A percentile compares a stretch with the other conserved stretches of the same genome.
These are phyloP conservation scores for Wickerhamia fluorescens DNA, from an alignment of 805 yeast genomes.

Conservation along the genomic window DNA sequence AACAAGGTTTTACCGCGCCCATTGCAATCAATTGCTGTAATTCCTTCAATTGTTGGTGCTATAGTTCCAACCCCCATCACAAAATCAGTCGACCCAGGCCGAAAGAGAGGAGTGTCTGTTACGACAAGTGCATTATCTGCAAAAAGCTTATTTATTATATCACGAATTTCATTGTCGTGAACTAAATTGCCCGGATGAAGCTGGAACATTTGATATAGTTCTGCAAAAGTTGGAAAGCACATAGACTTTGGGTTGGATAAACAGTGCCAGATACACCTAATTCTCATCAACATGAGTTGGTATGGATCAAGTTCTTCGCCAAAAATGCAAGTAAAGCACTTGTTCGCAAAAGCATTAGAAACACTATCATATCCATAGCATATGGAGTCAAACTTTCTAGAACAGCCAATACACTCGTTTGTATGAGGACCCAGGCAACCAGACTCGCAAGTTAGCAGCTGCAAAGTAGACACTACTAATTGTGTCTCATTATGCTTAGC, in stretches of 20 bases:
- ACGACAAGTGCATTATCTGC: slow-evolving; percentile 7
- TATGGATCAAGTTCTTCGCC: slow-evolving; percentile 15
- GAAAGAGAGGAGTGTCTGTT: slow-evolving; percentile 4
- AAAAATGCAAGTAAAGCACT: slow-evolving; percentile 14
- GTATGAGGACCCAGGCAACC: no score
- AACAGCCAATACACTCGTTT: slow-evolving; percentile 24
- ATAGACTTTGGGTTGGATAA: slow-evolving; percentile 10
- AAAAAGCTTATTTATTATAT: slow-evolving; percentile 9
- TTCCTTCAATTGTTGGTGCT: slow-evolving; percentile 7
- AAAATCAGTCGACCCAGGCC: neutral
- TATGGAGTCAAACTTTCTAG: slow-evolving; percentile 19
- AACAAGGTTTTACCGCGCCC: no score
- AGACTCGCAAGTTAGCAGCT: no score
- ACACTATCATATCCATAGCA: slow-evolving; percentile 24
- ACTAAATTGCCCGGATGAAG: slow-evolving; percentile 3
- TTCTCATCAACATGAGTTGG: slow-evolving; percentile 23
- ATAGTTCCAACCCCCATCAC: slow-evolving; percentile 7
- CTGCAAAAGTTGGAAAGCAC: slow-evolving; percentile 1
- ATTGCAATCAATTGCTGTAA: slow-evolving; percentile 1
- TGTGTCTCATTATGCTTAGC: no score
- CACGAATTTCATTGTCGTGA: slow-evolving; percentile 3
- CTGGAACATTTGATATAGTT: slow-evolving; percentile 1
- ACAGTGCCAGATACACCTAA: slow-evolving; percentile 26
- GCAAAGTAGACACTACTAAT: no score
- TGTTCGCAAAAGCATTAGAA: slow-evolving; percentile 2